Percentiles rank a stretch among this genome's conserved stretches.
Evolutionary conservation across 257 asterid genomes (phyloP).

Genomic region (Craterostigma plantagineum): DNA sequence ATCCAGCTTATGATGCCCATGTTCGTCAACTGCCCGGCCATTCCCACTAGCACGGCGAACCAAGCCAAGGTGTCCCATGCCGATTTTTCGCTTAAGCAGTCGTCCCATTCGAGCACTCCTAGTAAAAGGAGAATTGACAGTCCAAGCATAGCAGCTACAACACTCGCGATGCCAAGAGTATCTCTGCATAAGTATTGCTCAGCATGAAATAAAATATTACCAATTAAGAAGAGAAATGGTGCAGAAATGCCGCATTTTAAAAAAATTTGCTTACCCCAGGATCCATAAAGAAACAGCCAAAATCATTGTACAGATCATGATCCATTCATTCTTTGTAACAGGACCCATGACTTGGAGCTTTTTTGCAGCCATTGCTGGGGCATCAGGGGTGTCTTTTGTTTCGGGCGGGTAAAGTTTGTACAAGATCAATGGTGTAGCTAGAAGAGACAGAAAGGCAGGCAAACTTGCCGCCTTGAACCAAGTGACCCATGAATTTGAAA

Average conservation of each 20-base stretch:
- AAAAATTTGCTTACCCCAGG: conserved; percentile 34
- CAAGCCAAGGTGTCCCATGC: conserved; percentile 98
- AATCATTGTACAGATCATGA: conserved; percentile 87
- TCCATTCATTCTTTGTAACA: conserved; percentile 72
- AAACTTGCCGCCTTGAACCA: conserved; percentile 97
- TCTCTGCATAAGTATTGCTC: conserved; percentile 35
- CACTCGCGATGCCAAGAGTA: conserved; percentile 74
- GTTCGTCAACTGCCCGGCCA: conserved; percentile 87
- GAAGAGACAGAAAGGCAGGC: conserved; percentile 64
- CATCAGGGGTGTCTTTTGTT: conserved; percentile 86
- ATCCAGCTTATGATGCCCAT: conserved; percentile 85
- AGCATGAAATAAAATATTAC: conserved; percentile 4
- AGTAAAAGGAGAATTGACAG: conserved; percentile 54
- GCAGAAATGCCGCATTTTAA: conserved; percentile 7
- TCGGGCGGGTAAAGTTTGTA: conserved; percentile 93
- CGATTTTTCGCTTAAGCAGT: conserved; percentile 81
- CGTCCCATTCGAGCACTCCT: conserved; percentile 90
- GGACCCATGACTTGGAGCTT: conserved; percentile 74
- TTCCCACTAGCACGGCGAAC: conserved; percentile 95
- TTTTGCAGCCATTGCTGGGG: conserved; percentile 84
- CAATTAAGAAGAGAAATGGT: not conserved
- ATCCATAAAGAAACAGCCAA: conserved; percentile 95
- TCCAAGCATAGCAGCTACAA: conserved; percentile 96
- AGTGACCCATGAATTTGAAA: conserved; percentile 74
- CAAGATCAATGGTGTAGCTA: conserved; percentile 67